Percentiles rank a stretch among this genome's conserved stretches.
phyloP scores from a whole-genome alignment of 2,329 filamentous ascomycete genomes.

The Chaetoscypha palmicola region DNA sequence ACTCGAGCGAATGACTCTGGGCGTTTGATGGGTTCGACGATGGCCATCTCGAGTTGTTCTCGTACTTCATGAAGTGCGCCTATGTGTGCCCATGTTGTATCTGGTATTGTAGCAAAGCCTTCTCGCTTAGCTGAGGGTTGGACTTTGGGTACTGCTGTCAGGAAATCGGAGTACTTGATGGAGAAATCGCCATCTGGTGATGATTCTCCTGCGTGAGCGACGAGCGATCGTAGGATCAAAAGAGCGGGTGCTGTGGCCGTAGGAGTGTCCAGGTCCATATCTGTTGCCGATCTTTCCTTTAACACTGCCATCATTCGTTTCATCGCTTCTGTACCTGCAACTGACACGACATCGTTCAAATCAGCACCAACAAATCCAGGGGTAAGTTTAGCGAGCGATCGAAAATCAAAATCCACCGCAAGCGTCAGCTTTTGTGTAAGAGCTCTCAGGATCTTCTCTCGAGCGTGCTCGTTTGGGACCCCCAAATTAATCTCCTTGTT shows the following conservation, averaged over 20 bases:
- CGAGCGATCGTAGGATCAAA: constrained; percentile 42
- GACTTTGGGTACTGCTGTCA: constrained; percentile 65
- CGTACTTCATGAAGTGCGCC: constrained; percentile 77
- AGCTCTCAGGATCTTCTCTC: constrained; percentile 70
- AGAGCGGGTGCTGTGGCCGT: constrained; percentile 27
- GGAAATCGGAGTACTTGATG: constrained; percentile 63
- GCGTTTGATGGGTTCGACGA: constrained; percentile 81
- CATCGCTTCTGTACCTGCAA: constrained; percentile 33
- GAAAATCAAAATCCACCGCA: constrained; percentile 65
- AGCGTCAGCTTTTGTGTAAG: constrained; percentile 61
- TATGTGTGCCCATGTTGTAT: constrained; percentile 89
- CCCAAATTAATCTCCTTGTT: constrained; percentile 80
- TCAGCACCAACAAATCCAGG: constrained; percentile 93
- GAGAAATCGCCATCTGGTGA: constrained; percentile 46
- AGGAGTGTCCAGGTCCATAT: constrained; percentile 27
- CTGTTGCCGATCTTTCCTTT: constrained; percentile 24
- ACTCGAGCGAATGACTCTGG: constrained; percentile 70
- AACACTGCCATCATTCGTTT: constrained; percentile 32
- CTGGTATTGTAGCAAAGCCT: constrained; percentile 89
- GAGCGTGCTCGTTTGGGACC: constrained; percentile 71
- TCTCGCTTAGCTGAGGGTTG: constrained; percentile 81
- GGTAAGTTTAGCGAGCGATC: constrained; percentile 69
- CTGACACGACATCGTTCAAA: constrained; percentile 55
- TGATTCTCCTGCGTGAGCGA: constrained; percentile 46
- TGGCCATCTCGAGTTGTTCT: constrained; percentile 73